Evolutionary conservation across 176 grass and related monocot genomes (phyloP).

Genomic region (Cymbopogon citratus): DNA sequence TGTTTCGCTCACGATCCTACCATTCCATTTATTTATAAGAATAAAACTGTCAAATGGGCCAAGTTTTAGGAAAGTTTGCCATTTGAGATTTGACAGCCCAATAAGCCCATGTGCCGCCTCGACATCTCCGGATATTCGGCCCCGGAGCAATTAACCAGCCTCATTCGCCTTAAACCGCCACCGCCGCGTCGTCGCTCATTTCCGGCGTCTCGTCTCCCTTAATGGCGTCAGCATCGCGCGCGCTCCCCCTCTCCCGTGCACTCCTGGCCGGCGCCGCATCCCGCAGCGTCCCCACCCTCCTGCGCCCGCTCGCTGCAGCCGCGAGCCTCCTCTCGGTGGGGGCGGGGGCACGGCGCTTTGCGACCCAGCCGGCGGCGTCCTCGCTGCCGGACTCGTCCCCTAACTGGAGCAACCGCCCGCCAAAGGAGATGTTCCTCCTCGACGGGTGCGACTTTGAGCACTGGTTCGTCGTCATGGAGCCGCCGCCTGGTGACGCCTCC

Average conservation of each 20-base stretch:
- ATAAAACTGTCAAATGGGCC: neutral
- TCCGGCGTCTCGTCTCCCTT: neutral
- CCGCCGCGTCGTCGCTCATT: neutral
- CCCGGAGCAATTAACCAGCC: too few species aligned
- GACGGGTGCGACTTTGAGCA: constrained; percentile 79
- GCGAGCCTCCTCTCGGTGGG: neutral
- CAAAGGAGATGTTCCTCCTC: constrained; percentile 56
- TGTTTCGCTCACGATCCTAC: neutral
- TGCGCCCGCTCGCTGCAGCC: constrained; percentile 12
- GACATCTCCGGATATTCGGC: too few species aligned
- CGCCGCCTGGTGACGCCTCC: constrained; percentile 32
- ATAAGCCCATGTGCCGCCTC: neutral
- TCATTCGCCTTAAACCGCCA: constrained; percentile 7
- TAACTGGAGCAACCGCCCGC: constrained; percentile 57
- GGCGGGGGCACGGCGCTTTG: constrained; percentile 27
- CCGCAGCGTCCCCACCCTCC: neutral
- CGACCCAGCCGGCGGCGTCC: constrained; percentile 50
- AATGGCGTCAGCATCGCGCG: constrained; percentile 4
- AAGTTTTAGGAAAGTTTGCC: too few species aligned
- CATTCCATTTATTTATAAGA: too few species aligned
- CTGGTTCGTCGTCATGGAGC: constrained; percentile 70
- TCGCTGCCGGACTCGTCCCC: constrained; percentile 59
- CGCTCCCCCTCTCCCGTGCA: constrained; percentile 5
- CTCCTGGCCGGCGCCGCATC: neutral
- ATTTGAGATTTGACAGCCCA: neutral